Conservation (phyloP, 768 basidiomycete genomes). For the Trametes punicea region DNA sequence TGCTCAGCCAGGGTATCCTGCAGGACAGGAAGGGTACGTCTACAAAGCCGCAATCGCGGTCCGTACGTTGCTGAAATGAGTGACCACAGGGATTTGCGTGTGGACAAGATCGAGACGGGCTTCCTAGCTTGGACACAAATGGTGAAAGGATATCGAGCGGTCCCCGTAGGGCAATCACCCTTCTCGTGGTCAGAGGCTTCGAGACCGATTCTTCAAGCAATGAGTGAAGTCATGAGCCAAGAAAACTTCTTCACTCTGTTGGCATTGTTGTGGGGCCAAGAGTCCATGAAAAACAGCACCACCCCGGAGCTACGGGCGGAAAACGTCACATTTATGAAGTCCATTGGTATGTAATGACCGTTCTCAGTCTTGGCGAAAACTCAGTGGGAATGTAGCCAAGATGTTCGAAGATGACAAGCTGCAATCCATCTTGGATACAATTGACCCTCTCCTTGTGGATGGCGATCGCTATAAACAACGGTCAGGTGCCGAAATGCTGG, state of each 20-base stretch:
- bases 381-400: constrained; percentile 49
- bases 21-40: constrained; percentile 17
- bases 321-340: constrained; percentile 47
- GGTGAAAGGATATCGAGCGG: constrained; percentile 56
- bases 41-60: neutral
- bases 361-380: constrained; percentile 6
- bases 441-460: constrained; percentile 63
- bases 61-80: neutral
- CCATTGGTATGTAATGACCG: constrained; percentile 37
- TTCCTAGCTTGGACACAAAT: constrained; percentile 71
- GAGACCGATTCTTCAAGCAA: constrained; percentile 45
- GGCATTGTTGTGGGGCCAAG: constrained; percentile 72
- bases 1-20: constrained; percentile 20
- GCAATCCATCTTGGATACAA: constrained; percentile 47
- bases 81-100: constrained; percentile 42
- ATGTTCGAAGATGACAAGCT: constrained; percentile 54
- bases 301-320: constrained; percentile 56
- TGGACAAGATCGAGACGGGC: constrained; percentile 76
- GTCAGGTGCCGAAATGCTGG: constrained; percentile 70
- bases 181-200: constrained; percentile 57
- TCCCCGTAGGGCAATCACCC: constrained; percentile 35
- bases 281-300: constrained; percentile 56
- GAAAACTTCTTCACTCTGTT: constrained; percentile 60
- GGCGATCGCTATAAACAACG: constrained; percentile 83
- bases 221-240: constrained; percentile 45